A percentile compares a stretch with the other conserved stretches of the same genome.
Conservation (phyloP, 2,329 filamentous ascomycete species). For the Lachnellula willkommii region DNA sequence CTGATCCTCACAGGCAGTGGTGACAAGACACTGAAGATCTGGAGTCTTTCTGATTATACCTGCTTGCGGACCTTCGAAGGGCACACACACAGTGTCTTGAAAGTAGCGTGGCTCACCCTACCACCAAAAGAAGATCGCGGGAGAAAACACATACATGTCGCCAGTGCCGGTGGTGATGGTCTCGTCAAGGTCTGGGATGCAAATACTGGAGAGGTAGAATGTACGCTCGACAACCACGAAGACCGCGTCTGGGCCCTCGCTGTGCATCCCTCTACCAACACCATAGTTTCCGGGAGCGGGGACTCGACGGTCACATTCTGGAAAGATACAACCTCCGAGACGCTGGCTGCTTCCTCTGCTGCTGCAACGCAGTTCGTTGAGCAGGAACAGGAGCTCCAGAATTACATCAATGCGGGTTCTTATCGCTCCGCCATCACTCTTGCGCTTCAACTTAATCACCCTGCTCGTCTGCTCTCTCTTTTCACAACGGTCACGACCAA, state of each 20-base stretch:
- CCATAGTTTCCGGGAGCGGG: conserved; percentile 82
- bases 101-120: conserved; percentile 77
- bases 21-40: conserved; percentile 93
- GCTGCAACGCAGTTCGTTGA: conserved; percentile 78
- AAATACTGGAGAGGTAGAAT: conserved; percentile 74
- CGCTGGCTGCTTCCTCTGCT: conserved; percentile 66
- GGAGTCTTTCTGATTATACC: conserved; percentile 87
- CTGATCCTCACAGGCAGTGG: conserved; percentile 85
- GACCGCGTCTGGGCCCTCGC: conserved; percentile 91
- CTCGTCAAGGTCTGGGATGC: conserved; percentile 96
- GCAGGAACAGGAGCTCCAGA: conserved; percentile 89
- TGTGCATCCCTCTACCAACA: conserved; percentile 62
- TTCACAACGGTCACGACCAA: conserved; percentile 70
- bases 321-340: conserved; percentile 82
- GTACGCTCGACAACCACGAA: conserved; percentile 93
- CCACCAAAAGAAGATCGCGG: conserved; percentile 42
- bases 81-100: conserved; percentile 91
- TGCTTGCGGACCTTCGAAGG: conserved; percentile 94
- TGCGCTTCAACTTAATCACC: conserved; percentile 90
- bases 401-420: conserved; percentile 80
- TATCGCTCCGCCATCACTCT: conserved; percentile 91
- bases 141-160: conserved; percentile 64
- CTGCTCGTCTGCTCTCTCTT: conserved; percentile 74
- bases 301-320: conserved; percentile 95
- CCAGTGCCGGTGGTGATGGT: conserved; percentile 86